Conservation (phyloP, 305 asterid species). For the Ajuga reptans region DNA sequence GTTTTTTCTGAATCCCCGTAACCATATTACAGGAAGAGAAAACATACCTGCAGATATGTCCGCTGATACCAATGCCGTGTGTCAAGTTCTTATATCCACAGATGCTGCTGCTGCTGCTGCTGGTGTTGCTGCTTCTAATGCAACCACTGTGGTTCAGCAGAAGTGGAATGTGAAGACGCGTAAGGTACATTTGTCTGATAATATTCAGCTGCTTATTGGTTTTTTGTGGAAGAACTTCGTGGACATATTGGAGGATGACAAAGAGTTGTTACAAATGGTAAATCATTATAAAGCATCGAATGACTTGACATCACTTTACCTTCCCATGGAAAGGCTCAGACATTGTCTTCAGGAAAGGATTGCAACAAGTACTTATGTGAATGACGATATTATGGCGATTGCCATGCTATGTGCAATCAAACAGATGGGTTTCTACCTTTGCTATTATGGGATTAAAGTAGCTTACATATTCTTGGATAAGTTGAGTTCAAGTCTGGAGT, state of each 20-base stretch:
- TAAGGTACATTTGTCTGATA: conserved; percentile 44
- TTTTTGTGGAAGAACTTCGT: conserved; percentile 32
- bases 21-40: conserved; percentile 33
- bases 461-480: conserved; percentile 41
- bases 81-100: conserved; percentile 27
- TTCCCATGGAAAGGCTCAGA: conserved; percentile 40
- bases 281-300: conserved; percentile 30
- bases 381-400: conserved; percentile 29
- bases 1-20: conserved; percentile 52
- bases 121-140: conserved; percentile 35
- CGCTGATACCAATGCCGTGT: conserved; percentile 20
- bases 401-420: conserved; percentile 47
- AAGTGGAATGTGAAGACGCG: conserved; percentile 39
- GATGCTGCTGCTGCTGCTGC: conserved; percentile 37
- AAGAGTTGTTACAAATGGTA: conserved; percentile 26
- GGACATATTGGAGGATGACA: conserved; percentile 37
- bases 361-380: conserved; percentile 21
- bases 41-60: conserved; percentile 33
- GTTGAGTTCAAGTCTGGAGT: conserved; percentile 36
- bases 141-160: conserved; percentile 36
- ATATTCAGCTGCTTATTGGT: conserved; percentile 36
- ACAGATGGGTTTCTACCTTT: conserved; percentile 62
- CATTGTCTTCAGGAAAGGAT: conserved; percentile 28
- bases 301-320: conserved; percentile 32
- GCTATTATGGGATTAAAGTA: conserved; percentile 53